Conservation (phyloP, 495 filamentous ascomycete genomes). For the Aspergillus heteromorphus region DNA sequence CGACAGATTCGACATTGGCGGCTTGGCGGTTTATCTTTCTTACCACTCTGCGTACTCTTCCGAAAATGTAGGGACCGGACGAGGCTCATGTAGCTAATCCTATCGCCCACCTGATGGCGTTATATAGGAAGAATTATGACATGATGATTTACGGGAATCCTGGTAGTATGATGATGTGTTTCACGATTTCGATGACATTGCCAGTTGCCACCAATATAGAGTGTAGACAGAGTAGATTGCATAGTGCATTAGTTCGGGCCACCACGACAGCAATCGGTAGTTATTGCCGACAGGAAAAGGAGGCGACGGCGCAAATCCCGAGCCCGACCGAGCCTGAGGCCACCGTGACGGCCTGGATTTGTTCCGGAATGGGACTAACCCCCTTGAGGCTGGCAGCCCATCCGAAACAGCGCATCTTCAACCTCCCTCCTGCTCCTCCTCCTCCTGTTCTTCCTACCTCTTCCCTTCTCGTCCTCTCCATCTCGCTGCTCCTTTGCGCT, state of each 20-base stretch:
- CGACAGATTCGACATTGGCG: constrained; percentile 1
- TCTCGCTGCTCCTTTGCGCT: neutral
- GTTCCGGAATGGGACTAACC: neutral
- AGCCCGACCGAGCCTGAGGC: too few species aligned
- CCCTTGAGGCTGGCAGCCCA: neutral
- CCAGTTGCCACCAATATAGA: too few species aligned
- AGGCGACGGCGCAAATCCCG: too few species aligned
- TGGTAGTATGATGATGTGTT: too few species aligned
- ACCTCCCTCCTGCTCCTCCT: neutral
- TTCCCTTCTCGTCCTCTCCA: neutral
- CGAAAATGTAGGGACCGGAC: neutral
- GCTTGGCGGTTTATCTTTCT: constrained; percentile 1
- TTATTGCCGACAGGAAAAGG: too few species aligned
- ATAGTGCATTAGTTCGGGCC: too few species aligned
- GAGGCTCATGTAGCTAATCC: constrained; percentile 3
- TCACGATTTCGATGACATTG: neutral
- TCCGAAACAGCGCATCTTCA: neutral
- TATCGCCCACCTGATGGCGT: neutral
- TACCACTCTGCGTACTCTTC: constrained; percentile 7
- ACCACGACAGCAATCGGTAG: too few species aligned
- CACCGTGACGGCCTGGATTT: neutral
- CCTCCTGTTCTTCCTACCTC: neutral
- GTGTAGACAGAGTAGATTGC: too few species aligned
- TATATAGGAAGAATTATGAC: neutral
- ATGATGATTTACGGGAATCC: too few species aligned